Percentiles rank a stretch among this genome's conserved stretches.
Conservation (phyloP, 306 rosid genomes). For the Dalbergia cochinchinensis region DNA sequence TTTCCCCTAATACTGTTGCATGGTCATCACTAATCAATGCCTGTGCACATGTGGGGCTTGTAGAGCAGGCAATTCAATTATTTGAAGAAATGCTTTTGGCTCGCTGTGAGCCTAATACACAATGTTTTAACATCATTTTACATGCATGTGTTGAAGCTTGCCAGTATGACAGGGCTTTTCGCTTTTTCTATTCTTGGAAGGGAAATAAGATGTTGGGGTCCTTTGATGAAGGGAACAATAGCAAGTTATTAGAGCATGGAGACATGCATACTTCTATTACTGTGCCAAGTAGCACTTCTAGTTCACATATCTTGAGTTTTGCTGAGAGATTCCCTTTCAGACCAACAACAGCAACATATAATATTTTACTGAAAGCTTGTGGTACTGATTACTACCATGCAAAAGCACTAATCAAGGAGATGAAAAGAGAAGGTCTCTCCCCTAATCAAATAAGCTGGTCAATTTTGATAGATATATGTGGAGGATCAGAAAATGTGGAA, state of each 20-base stretch:
- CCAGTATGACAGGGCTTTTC: conserved; percentile 95
- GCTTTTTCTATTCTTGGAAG: conserved; percentile 82
- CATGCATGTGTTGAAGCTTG: conserved; percentile 95
- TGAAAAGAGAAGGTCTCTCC: conserved; percentile 72
- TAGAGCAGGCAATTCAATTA: conserved; percentile 80
- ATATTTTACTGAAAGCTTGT: conserved; percentile 93
- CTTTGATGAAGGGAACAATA: conserved; percentile 47
- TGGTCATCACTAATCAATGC: conserved; percentile 96
- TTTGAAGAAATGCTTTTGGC: conserved; percentile 93
- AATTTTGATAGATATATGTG: conserved; percentile 82
- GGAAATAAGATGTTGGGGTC: conserved; percentile 57
- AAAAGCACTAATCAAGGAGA: conserved; percentile 81
- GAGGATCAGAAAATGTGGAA: conserved; percentile 68
- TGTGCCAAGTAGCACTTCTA: conserved; percentile 52
- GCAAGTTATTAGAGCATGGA: conserved; percentile 46
- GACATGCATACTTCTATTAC: conserved; percentile 30
- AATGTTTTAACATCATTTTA: conserved; percentile 87
- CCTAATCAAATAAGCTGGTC: conserved; percentile 96
- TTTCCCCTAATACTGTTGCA: conserved; percentile 77
- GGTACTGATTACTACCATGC: conserved; percentile 91
- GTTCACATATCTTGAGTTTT: conserved; percentile 58
- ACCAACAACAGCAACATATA: conserved; percentile 85
- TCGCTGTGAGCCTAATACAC: conserved; percentile 89
- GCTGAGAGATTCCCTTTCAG: conserved; percentile 69
- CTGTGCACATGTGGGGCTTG: conserved; percentile 95